A percentile compares a stretch with the other conserved stretches of the same genome.
phyloP scores from a whole-genome alignment of 108 stramenopile genomes.

The Pseudonitzschia delicatissima region DNA sequence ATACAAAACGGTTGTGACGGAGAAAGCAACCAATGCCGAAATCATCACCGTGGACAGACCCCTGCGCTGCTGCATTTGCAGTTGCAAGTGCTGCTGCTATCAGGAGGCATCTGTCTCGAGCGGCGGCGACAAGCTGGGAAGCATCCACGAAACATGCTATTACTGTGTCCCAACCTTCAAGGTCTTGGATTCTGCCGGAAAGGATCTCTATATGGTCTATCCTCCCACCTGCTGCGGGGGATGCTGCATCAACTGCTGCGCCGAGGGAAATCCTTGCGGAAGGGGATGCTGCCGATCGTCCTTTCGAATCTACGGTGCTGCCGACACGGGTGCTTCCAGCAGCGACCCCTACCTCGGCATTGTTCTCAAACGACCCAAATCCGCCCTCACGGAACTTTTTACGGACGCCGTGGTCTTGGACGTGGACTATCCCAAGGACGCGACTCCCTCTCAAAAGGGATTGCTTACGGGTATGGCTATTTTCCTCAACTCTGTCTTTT shows the following conservation, averaged over 20 bases:
- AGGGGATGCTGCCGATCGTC: slow-evolving; percentile 64
- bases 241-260: slow-evolving; percentile 62
- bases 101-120: slow-evolving; percentile 35
- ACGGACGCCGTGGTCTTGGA: slow-evolving; percentile 66
- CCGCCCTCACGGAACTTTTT: slow-evolving; percentile 43
- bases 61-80: slow-evolving; percentile 26
- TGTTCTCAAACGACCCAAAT: slow-evolving; percentile 59
- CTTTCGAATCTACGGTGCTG: slow-evolving; percentile 58
- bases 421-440: slow-evolving; percentile 49
- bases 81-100: slow-evolving; percentile 74
- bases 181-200: slow-evolving; percentile 34
- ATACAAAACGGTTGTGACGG: slow-evolving; percentile 39
- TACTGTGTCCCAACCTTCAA: slow-evolving; percentile 53
- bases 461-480: slow-evolving; percentile 48
- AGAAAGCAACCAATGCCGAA: slow-evolving; percentile 41
- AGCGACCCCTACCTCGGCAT: slow-evolving; percentile 47
- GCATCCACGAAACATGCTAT: slow-evolving; percentile 48
- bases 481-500: slow-evolving; percentile 63
- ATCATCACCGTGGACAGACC: slow-evolving; percentile 50
- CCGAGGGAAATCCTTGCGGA: slow-evolving; percentile 74
- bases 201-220: slow-evolving; percentile 51
- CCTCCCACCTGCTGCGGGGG: slow-evolving; percentile 62
- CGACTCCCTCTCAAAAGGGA: slow-evolving; percentile 53
- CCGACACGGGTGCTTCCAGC: slow-evolving; percentile 38
- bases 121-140: slow-evolving; percentile 36